These are phyloP conservation scores for Dictyostelium firmibasis DNA, from an alignment of 78 protist species.

Conservation along the genomic window DNA sequence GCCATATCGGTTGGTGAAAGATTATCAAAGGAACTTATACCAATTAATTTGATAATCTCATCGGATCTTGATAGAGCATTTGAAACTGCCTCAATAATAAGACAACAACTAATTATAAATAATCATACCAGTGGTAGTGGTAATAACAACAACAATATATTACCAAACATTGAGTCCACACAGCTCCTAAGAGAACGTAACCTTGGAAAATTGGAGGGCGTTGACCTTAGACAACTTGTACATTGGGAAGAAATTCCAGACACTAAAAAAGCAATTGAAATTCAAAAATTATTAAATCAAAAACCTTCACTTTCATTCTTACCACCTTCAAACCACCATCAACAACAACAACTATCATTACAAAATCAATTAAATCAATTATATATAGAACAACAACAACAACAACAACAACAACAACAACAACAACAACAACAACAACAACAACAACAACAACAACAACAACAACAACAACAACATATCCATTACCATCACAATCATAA, in stretches of 20 bases:
- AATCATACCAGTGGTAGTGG: neutral
- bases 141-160: neutral
- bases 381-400: neutral
- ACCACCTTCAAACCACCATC: neutral
- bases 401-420: neutral
- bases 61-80: slow-evolving; percentile 59
- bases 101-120: slow-evolving; percentile 2
- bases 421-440: neutral
- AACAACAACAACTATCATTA: neutral
- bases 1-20: slow-evolving; percentile 9
- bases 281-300: slow-evolving; percentile 47
- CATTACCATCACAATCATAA: neutral
- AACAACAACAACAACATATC: neutral
- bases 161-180: neutral
- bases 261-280: slow-evolving; percentile 39
- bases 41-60: slow-evolving; percentile 29
- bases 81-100: slow-evolving; percentile 57
- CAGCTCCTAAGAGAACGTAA: slow-evolving; percentile 57
- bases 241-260: slow-evolving; percentile 53
- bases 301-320: neutral
- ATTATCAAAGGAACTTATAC: neutral
- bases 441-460: neutral
- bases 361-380: neutral
- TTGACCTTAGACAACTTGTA: slow-evolving; percentile 58
- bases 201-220: slow-evolving; percentile 70